These are phyloP conservation scores for Puccinia triticina DNA, from an alignment of 1,284 basidiomycete genomes.

Conservation along the genomic window DNA sequence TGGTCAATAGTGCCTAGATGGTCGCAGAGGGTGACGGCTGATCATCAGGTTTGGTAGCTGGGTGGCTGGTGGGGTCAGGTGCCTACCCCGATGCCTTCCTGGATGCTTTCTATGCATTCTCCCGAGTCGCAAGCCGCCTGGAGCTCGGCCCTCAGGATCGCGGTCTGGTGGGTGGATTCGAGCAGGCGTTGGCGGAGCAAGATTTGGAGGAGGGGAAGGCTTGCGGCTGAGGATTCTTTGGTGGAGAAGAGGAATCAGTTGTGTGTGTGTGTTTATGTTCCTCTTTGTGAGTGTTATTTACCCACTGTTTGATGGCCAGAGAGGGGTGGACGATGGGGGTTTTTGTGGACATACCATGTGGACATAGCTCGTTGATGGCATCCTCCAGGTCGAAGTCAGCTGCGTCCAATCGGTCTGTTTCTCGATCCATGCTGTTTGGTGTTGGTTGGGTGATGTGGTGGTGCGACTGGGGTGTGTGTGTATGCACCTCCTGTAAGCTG, in stretches of 20 bases:
- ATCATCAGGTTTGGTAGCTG: neutral
- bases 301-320: neutral
- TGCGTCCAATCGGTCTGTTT: constrained; percentile 18
- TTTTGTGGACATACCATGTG: constrained; percentile 10
- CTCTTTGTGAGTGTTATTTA: neutral
- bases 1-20: constrained; percentile 43
- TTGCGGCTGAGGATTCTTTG: constrained; percentile 37
- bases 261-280: neutral
- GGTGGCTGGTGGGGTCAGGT: neutral
- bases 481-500: neutral
- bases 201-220: constrained; percentile 42
- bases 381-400: constrained; percentile 45
- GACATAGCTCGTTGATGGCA: constrained; percentile 47
- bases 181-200: constrained; percentile 38
- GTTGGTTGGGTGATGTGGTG: neutral
- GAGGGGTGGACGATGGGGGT: neutral
- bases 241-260: neutral
- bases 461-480: neutral
- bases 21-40: neutral
- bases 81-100: constrained; percentile 45
- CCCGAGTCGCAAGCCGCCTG: neutral
- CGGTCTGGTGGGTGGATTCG: constrained; percentile 34
- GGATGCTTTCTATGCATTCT: constrained; percentile 23
- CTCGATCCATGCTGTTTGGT: neutral
- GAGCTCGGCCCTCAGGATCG: constrained; percentile 20